Base-by-base conservation (phyloP, 371 early-diverging fungal species). In the Mortierella sp. region DNA sequence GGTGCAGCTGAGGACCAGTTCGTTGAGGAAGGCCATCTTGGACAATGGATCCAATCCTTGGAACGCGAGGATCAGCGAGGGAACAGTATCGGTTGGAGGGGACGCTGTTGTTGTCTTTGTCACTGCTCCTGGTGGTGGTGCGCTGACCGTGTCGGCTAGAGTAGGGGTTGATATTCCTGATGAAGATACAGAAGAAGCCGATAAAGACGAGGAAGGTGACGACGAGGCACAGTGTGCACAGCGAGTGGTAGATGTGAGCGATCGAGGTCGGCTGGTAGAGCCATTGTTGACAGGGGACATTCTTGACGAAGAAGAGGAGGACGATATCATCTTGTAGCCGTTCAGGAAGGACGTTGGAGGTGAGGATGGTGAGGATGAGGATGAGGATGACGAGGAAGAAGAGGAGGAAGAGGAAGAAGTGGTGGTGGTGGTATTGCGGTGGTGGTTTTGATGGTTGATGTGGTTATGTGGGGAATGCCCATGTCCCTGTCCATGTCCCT, bases 1-100 rank as follows among this genome's bases (percentile, higher is more conserved):
- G 66, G 86, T 86, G 79, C 91, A 92, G 67, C 8, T 64, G 74
- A 89, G 87, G 73, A 92, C 81, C n/a, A 92, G 86, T 65, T 89
- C 89, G 19, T 74, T 68, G 47, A 86, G 75, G 31, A 86, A 66
- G 34, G 44, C 40, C 48, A 68, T 74, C 44, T 84, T 73, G 2
- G 76, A 40, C 3, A 75, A 53, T 19, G 67, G 63, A 61, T 84
- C 78, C 55, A 86, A 55, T 19, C 44, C 53, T 47, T 79, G 85
- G 53, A 86, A 84, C 16, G 77, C 82, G 2, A 61, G 47, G 6
- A 53, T 66, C n/a, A 79, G 19, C 13, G 66, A 26, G 22, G 70
- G n/a, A 22, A 52, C 64, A 0, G 74, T 63, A 22, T 39, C 65
- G 2, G 19, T n/a, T 44, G 39, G 41, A 26, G 64, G 47, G 2